Percentiles rank a stretch among this genome's conserved stretches.
These are phyloP conservation scores for Dacryopinax spathularia DNA, from an alignment of 768 basidiomycete genomes.

Conservation along the genomic window DNA sequence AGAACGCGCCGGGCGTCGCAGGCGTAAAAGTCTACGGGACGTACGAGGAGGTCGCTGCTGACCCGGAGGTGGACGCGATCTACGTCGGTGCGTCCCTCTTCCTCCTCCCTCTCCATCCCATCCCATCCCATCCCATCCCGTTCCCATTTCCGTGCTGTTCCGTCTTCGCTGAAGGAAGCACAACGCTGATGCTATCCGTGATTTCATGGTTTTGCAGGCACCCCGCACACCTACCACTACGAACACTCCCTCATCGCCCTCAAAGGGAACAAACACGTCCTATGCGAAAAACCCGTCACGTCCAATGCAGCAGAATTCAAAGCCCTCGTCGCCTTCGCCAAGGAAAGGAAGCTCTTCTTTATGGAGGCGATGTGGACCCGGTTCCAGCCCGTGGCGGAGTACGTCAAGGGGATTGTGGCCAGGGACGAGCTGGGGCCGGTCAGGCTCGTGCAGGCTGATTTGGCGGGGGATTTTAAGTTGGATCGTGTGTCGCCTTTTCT, in stretches of 20 bases:
- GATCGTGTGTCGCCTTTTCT: constrained; percentile 34
- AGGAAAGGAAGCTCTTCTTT: constrained; percentile 66
- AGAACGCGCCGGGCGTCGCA: constrained; percentile 35
- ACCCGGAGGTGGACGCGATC: constrained; percentile 54
- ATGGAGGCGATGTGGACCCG: constrained; percentile 90
- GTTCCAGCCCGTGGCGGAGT: constrained; percentile 54
- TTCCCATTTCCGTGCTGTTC: too few relatives aligned
- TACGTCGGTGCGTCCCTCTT: constrained; percentile 43
- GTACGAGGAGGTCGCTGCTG: constrained; percentile 53
- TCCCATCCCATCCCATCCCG: neutral
- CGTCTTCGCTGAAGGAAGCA: too few relatives aligned
- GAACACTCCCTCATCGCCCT: constrained; percentile 60
- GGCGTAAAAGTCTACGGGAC: constrained; percentile 53
- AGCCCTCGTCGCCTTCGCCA: constrained; percentile 58
- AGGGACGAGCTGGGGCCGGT: constrained; percentile 52
- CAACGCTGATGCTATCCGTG: neutral
- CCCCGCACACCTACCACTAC: constrained; percentile 77
- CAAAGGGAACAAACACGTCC: constrained; percentile 66
- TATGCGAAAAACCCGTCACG: constrained; percentile 83
- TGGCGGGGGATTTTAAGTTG: constrained; percentile 55
- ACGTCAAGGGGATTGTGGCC: constrained; percentile 50
- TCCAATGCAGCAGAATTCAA: constrained; percentile 59
- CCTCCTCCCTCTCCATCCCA: neutral
- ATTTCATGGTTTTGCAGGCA: constrained; percentile 38
- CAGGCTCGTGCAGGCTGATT: constrained; percentile 55